phyloP scores from a whole-genome alignment of 495 filamentous ascomycete genomes.

The Alectoria sarmentosa region DNA sequence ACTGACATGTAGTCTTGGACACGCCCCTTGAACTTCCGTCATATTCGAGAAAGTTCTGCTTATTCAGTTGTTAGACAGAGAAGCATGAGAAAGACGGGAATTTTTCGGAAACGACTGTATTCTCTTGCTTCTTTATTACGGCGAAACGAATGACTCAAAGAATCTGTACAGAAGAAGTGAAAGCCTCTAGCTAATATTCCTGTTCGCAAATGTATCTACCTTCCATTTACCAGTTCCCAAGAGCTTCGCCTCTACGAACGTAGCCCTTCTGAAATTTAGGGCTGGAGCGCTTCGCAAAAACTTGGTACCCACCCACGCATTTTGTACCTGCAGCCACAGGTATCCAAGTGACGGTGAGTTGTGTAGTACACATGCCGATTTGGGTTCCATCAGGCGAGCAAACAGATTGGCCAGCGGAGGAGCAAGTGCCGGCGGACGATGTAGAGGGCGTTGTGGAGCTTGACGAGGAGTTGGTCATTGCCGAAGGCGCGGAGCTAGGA shows the following conservation, averaged over 20 bases:
- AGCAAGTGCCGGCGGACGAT: conserved; percentile 17
- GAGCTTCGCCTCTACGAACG: not conserved
- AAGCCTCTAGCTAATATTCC: too few relatives aligned
- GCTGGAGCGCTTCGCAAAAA: not conserved
- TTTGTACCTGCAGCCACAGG: conserved; percentile 25
- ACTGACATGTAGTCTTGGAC: too few relatives aligned
- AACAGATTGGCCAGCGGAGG: conserved; percentile 20
- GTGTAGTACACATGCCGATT: conserved; percentile 24
- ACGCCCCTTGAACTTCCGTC: too few relatives aligned
- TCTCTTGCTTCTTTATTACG: not conserved
- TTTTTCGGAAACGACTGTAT: not conserved
- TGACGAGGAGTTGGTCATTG: conserved; percentile 9
- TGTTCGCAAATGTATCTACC: too few relatives aligned
- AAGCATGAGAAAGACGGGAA: too few relatives aligned
- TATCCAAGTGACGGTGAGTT: conserved; percentile 23
- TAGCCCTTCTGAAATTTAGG: conserved; percentile 2
- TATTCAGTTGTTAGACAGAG: too few relatives aligned
- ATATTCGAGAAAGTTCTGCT: too few relatives aligned
- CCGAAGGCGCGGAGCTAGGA: conserved; percentile 4
- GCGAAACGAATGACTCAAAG: not conserved
- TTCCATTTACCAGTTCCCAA: not conserved
- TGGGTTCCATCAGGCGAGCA: conserved; percentile 26
- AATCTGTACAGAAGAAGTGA: not conserved
- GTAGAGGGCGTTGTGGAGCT: conserved; percentile 11
- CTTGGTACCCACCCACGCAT: conserved; percentile 19